These are phyloP conservation scores for Actinomucor elegans DNA, from an alignment of 371 early-diverging fungal species.

Conservation along the genomic window DNA sequence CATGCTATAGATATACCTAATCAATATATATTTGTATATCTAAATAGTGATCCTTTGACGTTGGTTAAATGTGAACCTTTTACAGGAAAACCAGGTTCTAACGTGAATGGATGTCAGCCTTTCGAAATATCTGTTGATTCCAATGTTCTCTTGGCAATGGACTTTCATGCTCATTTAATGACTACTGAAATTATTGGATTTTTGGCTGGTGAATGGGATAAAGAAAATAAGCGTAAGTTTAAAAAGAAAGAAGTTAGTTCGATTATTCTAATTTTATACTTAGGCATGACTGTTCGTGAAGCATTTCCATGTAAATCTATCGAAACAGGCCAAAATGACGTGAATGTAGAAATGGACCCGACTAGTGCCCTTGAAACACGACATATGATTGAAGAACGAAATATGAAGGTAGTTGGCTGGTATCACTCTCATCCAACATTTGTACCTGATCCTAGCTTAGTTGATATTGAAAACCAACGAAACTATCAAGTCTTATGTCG, in stretches of 20 bases:
- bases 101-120: constrained; percentile 70
- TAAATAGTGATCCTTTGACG: constrained; percentile 79
- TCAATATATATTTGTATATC: too few species aligned
- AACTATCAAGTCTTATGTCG: constrained; percentile 76
- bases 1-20: too few species aligned
- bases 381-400: constrained; percentile 66
- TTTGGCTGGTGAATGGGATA: constrained; percentile 77
- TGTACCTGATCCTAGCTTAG: constrained; percentile 70
- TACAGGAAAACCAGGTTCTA: constrained; percentile 68
- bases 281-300: constrained; percentile 57
- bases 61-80: constrained; percentile 83
- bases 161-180: constrained; percentile 87
- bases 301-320: constrained; percentile 78
- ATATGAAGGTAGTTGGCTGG: constrained; percentile 87
- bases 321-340: constrained; percentile 68
- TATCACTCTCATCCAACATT: constrained; percentile 87
- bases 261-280: neutral
- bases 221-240: too few species aligned
- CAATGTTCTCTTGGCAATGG: constrained; percentile 81
- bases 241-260: constrained; percentile 33
- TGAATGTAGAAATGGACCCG: constrained; percentile 91
- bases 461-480: constrained; percentile 82
- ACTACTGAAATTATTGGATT: constrained; percentile 86
- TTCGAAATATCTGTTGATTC: constrained; percentile 72
- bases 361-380: constrained; percentile 76